Evolutionary conservation across 495 filamentous ascomycete genomes (phyloP), one percentile per base, ranked within the genome.

Genomic region (Penicillium desertorum): DNA sequence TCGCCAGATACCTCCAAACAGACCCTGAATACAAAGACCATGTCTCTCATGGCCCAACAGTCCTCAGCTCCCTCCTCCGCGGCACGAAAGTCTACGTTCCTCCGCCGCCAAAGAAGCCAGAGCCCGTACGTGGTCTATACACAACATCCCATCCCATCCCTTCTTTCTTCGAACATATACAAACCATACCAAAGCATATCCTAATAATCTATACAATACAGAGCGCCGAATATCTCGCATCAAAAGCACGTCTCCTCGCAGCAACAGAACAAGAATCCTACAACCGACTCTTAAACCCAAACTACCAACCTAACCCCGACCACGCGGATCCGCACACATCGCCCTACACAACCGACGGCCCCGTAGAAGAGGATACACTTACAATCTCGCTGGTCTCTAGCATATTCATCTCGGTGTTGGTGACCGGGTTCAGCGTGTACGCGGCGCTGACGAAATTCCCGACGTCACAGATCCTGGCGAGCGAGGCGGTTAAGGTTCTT

Each of bases 181-280:
- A 32, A 2, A 8, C 17, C 1, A 37, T 5, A n/a, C 29, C 4
- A 20, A 34, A 27, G 2, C 48, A 30, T 17, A 12, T 30, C 10
- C 16, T n/a, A 53, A 19, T n/a, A 23, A 14, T 10, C 30, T 17
- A 61, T 29, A 68, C 57, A 68, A 56, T 36, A 2, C 57, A 98
- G 90, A 88, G 83, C 11, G 75, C 87, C 8, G 90, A 95, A 78
- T 98, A 94, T 75, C 90, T 92, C 72, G 89, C 85, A 8, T 74
- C 94, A 4, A 98, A 98, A 93, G 81, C 84, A 3, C 83, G 88
- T 17, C 86, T 98, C 22, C 89, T 91, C 44, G 79, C 79, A 45
- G 85, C 92, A 62, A 86, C 88, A 65, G 92, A 98, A 75, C 76
- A 84, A 62, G 83, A 86, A 48, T 79, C 82, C 11, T 98, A 98